Percentiles rank a stretch among this genome's conserved stretches.
These are phyloP conservation scores for Cytospora mali DNA, from an alignment of 2,329 filamentous ascomycete species.

Conservation along the genomic window DNA sequence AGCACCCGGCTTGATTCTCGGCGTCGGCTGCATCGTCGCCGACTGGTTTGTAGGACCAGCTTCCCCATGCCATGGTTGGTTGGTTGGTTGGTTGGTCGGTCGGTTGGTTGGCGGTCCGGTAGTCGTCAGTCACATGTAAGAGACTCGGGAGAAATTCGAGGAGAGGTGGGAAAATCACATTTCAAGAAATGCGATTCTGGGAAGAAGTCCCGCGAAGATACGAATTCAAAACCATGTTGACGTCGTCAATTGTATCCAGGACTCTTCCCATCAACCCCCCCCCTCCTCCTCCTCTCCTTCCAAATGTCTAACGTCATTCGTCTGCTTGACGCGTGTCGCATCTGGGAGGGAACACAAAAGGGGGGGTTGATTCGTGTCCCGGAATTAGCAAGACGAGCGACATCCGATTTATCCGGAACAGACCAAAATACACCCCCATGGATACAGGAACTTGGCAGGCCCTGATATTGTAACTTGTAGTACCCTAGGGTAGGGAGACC, in stretches of 20 bases:
- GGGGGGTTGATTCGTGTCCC: background rate
- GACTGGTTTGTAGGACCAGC: conserved; percentile 14
- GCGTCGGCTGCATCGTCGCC: conserved; percentile 6
- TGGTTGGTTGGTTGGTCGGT: too few relatives aligned
- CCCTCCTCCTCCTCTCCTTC: too few relatives aligned
- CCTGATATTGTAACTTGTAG: too few relatives aligned
- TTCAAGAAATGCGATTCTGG: background rate
- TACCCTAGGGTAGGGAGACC: too few relatives aligned
- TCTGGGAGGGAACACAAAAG: background rate
- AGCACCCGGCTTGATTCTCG: conserved; percentile 1
- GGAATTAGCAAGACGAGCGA: background rate
- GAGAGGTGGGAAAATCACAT: background rate
- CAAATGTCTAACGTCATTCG: too few relatives aligned
- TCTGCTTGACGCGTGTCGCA: background rate
- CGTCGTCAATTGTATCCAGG: background rate
- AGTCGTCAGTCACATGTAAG: too few relatives aligned
- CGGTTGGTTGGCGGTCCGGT: too few relatives aligned
- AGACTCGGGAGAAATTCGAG: background rate
- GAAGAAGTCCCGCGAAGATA: background rate
- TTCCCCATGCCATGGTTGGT: conserved; percentile 18
- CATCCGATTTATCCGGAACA: background rate
- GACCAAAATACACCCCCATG: background rate
- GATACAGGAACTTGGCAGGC: background rate
- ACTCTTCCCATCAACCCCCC: background rate
- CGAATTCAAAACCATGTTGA: background rate